Conservation (phyloP, 768 basidiomycete species). For the Phallus indusiatus region DNA sequence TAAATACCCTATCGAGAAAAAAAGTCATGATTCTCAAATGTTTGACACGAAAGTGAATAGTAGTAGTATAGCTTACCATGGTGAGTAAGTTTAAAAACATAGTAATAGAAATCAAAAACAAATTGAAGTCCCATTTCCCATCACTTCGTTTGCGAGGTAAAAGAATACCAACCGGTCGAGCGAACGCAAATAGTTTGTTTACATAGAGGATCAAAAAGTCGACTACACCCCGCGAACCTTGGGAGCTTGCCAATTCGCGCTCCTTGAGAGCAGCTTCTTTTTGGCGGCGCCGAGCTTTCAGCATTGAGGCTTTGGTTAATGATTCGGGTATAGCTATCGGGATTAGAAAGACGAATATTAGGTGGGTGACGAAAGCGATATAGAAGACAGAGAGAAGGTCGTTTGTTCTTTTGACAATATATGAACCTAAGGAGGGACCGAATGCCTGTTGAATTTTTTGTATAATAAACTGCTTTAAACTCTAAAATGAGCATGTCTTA, state of each 20-base stretch:
- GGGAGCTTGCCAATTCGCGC: not conserved
- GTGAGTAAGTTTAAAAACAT: conserved; percentile 38
- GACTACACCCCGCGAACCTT: conserved; percentile 17
- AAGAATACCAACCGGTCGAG: conserved; percentile 64
- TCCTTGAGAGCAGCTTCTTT: conserved; percentile 13
- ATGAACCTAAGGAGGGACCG: conserved; percentile 64
- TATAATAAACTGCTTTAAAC: not conserved
- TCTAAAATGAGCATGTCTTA: not conserved
- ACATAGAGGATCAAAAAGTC: conserved; percentile 20
- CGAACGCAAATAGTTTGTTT: conserved; percentile 46
- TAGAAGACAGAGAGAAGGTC: conserved; percentile 63
- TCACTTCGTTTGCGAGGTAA: conserved; percentile 29
- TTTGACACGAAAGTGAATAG: not conserved
- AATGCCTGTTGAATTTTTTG: conserved; percentile 28
- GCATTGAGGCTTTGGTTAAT: conserved; percentile 43
- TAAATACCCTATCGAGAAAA: conserved; percentile 40
- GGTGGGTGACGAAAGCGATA: conserved; percentile 40
- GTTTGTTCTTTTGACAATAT: conserved; percentile 51
- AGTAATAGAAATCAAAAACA: conserved; percentile 45
- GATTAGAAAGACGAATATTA: conserved; percentile 37
- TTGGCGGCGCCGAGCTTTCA: conserved; percentile 28
- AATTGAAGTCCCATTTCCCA: conserved; percentile 49
- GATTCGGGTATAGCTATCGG: conserved; percentile 73
- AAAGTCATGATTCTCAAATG: not conserved
- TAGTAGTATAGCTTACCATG: conserved; percentile 38